phyloP scores from a whole-genome alignment of 208 protist species.

The Histomonas meleagridis region DNA sequence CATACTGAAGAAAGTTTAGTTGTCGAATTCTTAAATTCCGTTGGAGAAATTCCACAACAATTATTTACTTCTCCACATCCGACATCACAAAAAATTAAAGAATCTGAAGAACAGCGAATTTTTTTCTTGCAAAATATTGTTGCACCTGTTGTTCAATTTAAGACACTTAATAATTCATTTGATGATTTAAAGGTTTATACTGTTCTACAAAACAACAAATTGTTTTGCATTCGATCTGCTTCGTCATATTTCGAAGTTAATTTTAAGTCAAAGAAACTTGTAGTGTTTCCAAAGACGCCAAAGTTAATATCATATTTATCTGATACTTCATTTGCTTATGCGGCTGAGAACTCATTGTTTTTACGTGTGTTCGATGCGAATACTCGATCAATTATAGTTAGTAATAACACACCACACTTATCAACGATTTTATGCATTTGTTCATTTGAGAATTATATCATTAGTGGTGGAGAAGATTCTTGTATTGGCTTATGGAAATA shows the following conservation, averaged over 20 bases:
- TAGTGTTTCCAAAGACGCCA: not conserved
- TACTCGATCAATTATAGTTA: not conserved
- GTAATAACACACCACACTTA: not conserved
- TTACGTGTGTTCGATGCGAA: not conserved
- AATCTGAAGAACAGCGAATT: too few relatives aligned
- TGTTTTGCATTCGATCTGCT: not conserved
- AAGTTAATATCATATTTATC: not conserved
- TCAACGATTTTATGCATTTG: not conserved
- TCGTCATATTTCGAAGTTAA: not conserved
- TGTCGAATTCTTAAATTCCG: not conserved
- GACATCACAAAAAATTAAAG: too few relatives aligned
- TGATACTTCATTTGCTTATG: not conserved
- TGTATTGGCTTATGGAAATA: not conserved
- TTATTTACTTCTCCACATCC: not conserved
- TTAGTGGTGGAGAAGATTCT: not conserved
- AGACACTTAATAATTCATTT: too few relatives aligned
- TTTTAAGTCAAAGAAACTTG: not conserved
- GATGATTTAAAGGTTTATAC: constrained; percentile 15
- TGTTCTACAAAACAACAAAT: not conserved
- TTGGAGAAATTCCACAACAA: not conserved
- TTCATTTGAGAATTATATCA: not conserved
- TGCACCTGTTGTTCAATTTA: not conserved
- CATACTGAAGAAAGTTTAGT: not conserved
- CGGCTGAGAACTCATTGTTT: not conserved
- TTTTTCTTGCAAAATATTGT: constrained; percentile 13